These are phyloP conservation scores for Umbilicus rupestris DNA, from an alignment of 164 flowering plant genomes.

Conservation along the genomic window DNA sequence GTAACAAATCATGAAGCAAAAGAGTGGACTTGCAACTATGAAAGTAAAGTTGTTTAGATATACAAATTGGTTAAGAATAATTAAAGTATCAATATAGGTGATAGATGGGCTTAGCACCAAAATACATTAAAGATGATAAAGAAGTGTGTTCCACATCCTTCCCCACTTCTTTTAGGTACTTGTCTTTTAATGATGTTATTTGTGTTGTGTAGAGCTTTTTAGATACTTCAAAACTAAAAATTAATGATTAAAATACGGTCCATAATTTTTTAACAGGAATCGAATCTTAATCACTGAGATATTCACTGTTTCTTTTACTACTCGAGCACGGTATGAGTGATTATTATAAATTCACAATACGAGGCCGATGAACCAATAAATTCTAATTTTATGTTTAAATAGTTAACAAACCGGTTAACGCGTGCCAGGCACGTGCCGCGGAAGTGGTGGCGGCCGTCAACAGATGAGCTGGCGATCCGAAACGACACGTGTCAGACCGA, in stretches of 20 bases:
- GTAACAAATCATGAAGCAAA: background rate
- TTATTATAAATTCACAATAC: too few relatives aligned
- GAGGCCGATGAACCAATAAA: too few relatives aligned
- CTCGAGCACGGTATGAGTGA: too few relatives aligned
- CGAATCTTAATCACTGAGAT: too few relatives aligned
- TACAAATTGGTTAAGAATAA: background rate
- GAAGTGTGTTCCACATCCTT: slow-evolving; percentile 1
- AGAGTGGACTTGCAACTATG: slow-evolving; percentile 1
- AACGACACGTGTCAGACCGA: background rate
- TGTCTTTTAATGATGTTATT: background rate
- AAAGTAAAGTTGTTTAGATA: background rate
- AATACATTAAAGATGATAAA: background rate
- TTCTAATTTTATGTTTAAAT: too few relatives aligned
- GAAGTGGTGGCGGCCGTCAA: background rate
- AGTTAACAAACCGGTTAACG: too few relatives aligned
- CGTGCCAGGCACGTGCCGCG: background rate
- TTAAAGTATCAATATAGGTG: background rate
- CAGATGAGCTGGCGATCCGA: background rate
- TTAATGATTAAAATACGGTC: too few relatives aligned
- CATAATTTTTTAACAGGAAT: too few relatives aligned
- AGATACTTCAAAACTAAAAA: too few relatives aligned
- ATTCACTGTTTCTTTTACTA: too few relatives aligned
- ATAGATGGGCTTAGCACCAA: background rate
- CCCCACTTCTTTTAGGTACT: background rate
- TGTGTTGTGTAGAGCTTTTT: too few relatives aligned